Evolutionary conservation across 2,329 filamentous ascomycete species (phyloP).

Genomic region (Bisporella sp.): DNA sequence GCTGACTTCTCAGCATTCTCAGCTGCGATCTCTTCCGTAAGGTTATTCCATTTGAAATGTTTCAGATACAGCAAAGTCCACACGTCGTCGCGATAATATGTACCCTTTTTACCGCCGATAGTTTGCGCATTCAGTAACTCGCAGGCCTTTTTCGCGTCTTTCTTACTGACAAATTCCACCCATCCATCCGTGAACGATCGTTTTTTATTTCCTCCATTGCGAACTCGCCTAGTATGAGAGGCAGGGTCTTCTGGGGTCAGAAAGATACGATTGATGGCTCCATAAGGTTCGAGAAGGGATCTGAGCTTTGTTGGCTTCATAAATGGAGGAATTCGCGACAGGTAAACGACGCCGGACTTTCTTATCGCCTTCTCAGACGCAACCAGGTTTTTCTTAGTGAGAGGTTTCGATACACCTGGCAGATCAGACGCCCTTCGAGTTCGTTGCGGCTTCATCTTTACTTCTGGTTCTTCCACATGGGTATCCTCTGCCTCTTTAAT

Average conservation of each 20-base stretch:
- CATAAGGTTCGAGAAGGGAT: constrained; percentile 68
- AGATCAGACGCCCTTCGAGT: constrained; percentile 27
- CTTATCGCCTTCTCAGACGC: constrained; percentile 56
- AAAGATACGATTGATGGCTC: constrained; percentile 70
- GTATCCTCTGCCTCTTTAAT: constrained; percentile 12
- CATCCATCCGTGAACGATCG: constrained; percentile 77
- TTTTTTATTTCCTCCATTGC: constrained; percentile 76
- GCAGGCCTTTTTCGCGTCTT: constrained; percentile 68
- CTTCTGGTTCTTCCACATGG: constrained; percentile 6
- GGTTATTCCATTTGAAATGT: constrained; percentile 73
- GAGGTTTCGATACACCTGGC: constrained; percentile 43
- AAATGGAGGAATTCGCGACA: constrained; percentile 79
- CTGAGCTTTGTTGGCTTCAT: constrained; percentile 79
- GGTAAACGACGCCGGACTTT: constrained; percentile 74
- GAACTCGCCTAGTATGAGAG: constrained; percentile 58
- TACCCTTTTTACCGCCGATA: constrained; percentile 78
- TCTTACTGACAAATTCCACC: constrained; percentile 74
- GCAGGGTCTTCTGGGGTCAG: constrained; percentile 68
- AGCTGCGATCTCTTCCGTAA: constrained; percentile 70
- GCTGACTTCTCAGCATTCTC: constrained; percentile 76
- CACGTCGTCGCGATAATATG: constrained; percentile 78
- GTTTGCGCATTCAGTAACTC: constrained; percentile 70
- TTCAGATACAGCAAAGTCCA: constrained; percentile 79
- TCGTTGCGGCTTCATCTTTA: constrained; percentile 14
- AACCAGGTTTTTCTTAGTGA: constrained; percentile 63